Evolutionary conservation across 148 eudicot species (phyloP), one percentile per base, ranked within the genome.

Genomic region (Mesembryanthemum crystallinum): DNA sequence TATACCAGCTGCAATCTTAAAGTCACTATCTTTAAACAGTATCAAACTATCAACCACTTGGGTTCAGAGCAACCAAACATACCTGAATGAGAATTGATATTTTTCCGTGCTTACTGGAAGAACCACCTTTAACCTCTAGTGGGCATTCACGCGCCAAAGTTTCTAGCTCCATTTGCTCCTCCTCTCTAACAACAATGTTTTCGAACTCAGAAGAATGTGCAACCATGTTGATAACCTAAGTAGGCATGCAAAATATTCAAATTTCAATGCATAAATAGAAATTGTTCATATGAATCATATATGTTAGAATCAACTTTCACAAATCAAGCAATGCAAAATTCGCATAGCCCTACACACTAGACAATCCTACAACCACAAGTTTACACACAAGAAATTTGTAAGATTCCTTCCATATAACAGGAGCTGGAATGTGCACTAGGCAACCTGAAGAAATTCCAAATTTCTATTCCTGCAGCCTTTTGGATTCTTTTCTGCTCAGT

Each of bases 141-240:
- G 99, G 99, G 83, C 99, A 96, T 24, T 78, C 81, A 42, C 91
- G 96, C 60, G 84, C 88, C 84, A 96, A 82, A 61, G 47, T 79
- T 83, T 92, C 99, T 30, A 96, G 84, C 89, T 96, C 99, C 83
- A 74, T 87, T 78, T 96, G 99, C 63, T 96, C 99, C 87, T 96
- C 99, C 49, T 96, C 99, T 69, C 99, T 87, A 67, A 96, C 88
- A 76, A 91, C 92, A 75, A 96, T 96, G 78, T 96, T 96, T 89
- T 92, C 97, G 47, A 96, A 96, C 88, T 96, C 99, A 74, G 99
- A 96, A 69, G 99, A 96, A 83, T 88, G 98, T 58, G 99, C 98
- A 77, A 96, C 98, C 99, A 96, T 96, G 82, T 96, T 87, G 78
- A 96, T 91, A 80, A 96, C 88, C 99, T 95, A 79, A 79, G 39